Base-by-base conservation (phyloP, 2,329 filamentous ascomycete species). In the Elsinoe fawcettii region DNA sequence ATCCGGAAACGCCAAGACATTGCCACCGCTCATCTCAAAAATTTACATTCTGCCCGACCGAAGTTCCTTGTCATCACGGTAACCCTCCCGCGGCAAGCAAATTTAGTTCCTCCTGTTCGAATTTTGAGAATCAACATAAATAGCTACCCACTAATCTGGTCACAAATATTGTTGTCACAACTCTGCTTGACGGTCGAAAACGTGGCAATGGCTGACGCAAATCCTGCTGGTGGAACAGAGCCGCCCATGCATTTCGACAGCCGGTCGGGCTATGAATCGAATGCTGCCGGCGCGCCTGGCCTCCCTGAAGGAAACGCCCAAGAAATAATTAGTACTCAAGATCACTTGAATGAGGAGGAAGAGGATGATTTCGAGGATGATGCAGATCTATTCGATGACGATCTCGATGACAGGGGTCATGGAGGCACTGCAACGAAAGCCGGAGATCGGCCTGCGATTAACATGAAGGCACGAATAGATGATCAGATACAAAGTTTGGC, bases 401-500 rank as follows among this genome's bases (percentile, higher is more conserved):
- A 56, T 8, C 18, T 27, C 5, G 53, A 56, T 7, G 11, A 14
- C 25, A n/a, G 12, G 2, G 20, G n/a, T 8, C n/a, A 27, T 1
- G 16, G 22, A 5, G 25, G 11, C 12, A 20, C 39, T 30, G 22
- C 25, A 2, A 16, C 23, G 11, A 56, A 43, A 39, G 68, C 72
- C 22, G 51, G 47, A 5, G 47, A 71, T 60, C 88, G 86, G 66
- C 88, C 89, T 5, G 80, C 80, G 0, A 83, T 88, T 46, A 96
- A 96, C 71, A 91, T 88, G 0, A 80, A 82, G 60, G 81, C 88
- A 22, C 86, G 83, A 22, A 56, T 96, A 55, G 90, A 96, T 70
- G 91, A 96, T 67, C 90, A 96, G 65, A 86, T 96, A 55, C 84
- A 86, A 3, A 85, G 85, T n/a, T 79, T 97, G 36, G 84, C 89